A percentile compares a stretch with the other conserved stretches of the same genome.
phyloP scores from a whole-genome alignment of 176 grass and related monocot species.

The Cocos nucifera region DNA sequence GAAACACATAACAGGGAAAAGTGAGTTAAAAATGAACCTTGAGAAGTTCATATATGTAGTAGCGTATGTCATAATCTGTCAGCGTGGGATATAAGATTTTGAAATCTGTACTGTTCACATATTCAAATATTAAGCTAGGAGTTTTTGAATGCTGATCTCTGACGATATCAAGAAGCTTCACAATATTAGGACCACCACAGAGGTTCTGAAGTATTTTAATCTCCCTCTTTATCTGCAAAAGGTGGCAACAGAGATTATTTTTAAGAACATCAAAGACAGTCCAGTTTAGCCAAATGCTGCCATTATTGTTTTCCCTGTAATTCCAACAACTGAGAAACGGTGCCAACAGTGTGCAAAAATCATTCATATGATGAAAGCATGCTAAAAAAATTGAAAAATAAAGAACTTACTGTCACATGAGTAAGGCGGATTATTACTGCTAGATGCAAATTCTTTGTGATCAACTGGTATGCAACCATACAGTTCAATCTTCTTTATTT shows the following conservation, averaged over 20 bases:
- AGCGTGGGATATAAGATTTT: constrained; percentile 89
- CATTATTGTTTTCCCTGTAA: no score
- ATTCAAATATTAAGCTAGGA: constrained; percentile 93
- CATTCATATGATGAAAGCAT: no score
- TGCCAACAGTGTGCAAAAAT: no score
- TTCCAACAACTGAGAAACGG: no score
- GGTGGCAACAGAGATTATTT: constrained; percentile 2
- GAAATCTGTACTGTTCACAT: constrained; percentile 96
- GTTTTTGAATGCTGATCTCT: constrained; percentile 96
- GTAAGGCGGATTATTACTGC: no score
- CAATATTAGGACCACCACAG: constrained; percentile 85
- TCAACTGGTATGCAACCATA: no score
- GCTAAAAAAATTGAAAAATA: no score
- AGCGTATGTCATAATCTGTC: constrained; percentile 97
- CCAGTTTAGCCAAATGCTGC: no score
- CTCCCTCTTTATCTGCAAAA: constrained; percentile 96
- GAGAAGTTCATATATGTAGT: constrained; percentile 98
- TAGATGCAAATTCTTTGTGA: no score
- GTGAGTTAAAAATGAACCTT: constrained; percentile 38
- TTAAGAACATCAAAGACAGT: background rate
- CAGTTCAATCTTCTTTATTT: no score
- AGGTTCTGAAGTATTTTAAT: constrained; percentile 99
- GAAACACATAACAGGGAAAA: no score
- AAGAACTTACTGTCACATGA: no score
- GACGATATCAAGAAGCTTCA: constrained; percentile 89